Evolutionary conservation across 2,329 filamentous ascomycete species (phyloP).

Genomic region (Myriosclerotinia duriaeana): DNA sequence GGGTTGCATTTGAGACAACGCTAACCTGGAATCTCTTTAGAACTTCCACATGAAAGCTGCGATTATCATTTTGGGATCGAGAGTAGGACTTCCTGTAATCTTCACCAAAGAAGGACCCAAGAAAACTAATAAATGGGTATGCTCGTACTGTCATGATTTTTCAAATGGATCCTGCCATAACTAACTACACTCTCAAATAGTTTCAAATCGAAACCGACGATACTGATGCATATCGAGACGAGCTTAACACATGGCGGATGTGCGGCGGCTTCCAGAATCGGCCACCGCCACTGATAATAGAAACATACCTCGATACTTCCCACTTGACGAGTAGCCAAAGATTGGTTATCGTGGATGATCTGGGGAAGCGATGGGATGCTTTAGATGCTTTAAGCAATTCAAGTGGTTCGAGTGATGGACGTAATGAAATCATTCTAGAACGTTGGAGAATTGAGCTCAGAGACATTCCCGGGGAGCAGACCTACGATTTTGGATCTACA

Average conservation of each 20-base stretch:
- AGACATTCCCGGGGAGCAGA: constrained; percentile 50
- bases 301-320: constrained; percentile 82
- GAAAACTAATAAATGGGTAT: constrained; percentile 84
- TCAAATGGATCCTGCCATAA: not conserved
- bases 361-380: constrained; percentile 91
- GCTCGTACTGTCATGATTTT: constrained; percentile 36
- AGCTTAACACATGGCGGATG: constrained; percentile 77
- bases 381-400: constrained; percentile 74
- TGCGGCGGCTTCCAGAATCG: constrained; percentile 74
- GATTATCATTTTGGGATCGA: constrained; percentile 76
- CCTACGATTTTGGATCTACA: constrained; percentile 58
- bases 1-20: constrained; percentile 13
- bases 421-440: constrained; percentile 74
- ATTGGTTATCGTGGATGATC: constrained; percentile 82
- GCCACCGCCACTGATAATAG: constrained; percentile 83
- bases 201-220: constrained; percentile 96
- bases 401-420: constrained; percentile 45
- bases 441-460: constrained; percentile 86
- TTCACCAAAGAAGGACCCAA: constrained; percentile 56
- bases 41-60: constrained; percentile 91
- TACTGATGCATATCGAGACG: constrained; percentile 80
- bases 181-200: constrained; percentile 48
- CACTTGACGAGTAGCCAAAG: constrained; percentile 80
- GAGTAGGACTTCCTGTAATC: constrained; percentile 63
- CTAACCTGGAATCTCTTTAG: constrained; percentile 49